Percentiles rank a stretch among this genome's conserved stretches.
phyloP scores from a whole-genome alignment of 257 asterid species.

The Salvia miltiorrhiza region DNA sequence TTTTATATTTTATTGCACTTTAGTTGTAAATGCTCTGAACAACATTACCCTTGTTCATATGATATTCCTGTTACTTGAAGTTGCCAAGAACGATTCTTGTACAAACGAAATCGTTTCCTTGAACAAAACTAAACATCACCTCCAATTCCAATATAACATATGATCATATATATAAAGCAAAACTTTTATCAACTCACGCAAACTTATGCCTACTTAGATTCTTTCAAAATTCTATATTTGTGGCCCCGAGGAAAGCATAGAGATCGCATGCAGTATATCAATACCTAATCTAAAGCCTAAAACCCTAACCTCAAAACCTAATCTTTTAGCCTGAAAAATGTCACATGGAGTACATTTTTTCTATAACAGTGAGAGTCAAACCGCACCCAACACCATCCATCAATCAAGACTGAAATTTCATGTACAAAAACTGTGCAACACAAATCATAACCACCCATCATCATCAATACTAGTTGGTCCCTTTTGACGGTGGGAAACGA shows the following conservation, averaged over 20 bases:
- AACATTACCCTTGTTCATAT: neutral
- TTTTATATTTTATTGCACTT: too few species aligned
- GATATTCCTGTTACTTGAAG: neutral
- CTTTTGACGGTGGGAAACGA: neutral
- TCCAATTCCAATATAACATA: neutral
- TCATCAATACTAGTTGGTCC: neutral
- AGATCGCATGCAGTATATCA: neutral
- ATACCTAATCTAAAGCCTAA: conserved; percentile 3
- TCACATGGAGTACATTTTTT: neutral
- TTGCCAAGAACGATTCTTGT: neutral
- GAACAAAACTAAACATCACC: neutral
- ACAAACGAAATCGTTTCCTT: neutral
- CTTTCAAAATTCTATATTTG: neutral
- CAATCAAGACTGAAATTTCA: conserved; percentile 14
- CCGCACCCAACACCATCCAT: conserved; percentile 12
- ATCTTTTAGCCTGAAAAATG: neutral
- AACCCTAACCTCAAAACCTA: conserved; percentile 1
- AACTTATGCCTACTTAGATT: neutral
- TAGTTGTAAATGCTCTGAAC: too few species aligned
- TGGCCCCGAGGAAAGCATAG: conserved; percentile 16
- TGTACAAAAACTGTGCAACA: conserved; percentile 9
- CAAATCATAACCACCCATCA: conserved; percentile 11
- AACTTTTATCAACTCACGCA: neutral
- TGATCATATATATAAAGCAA: neutral
- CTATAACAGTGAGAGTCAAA: neutral